Conservation (phyloP, 2,329 filamentous ascomycete species). For the Penicillium sp. region DNA sequence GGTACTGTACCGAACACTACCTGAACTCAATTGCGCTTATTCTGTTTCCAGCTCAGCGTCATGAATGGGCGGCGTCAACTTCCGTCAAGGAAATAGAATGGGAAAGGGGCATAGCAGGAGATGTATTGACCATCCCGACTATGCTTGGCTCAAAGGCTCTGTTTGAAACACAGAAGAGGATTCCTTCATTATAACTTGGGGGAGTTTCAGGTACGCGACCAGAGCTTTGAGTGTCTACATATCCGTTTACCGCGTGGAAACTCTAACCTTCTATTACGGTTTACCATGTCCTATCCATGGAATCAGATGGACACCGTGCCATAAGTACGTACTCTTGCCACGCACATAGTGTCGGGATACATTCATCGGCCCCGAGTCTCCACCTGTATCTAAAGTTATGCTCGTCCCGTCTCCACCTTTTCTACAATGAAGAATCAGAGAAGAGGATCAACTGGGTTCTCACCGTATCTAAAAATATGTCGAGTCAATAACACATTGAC, state of each 20-base stretch:
- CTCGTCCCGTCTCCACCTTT: not conserved
- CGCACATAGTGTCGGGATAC: not conserved
- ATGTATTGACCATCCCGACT: not conserved
- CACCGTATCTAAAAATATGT: too few relatives aligned
- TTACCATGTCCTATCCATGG: too few relatives aligned
- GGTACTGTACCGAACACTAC: not conserved
- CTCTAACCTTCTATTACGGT: too few relatives aligned
- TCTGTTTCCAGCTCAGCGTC: not conserved
- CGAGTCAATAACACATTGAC: too few relatives aligned
- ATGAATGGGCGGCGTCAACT: too few relatives aligned
- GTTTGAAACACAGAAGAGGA: not conserved
- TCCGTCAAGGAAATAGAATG: not conserved
- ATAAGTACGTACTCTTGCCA: not conserved
- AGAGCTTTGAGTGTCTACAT: too few relatives aligned
- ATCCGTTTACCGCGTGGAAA: too few relatives aligned
- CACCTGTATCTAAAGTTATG: not conserved
- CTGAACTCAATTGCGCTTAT: conserved; percentile 12
- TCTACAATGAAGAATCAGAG: too few relatives aligned
- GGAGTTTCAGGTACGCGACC: not conserved
- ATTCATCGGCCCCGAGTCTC: not conserved
- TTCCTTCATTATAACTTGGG: not conserved
- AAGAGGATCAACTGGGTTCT: too few relatives aligned
- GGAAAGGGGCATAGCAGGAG: not conserved
- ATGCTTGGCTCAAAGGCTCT: not conserved
- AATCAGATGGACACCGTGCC: too few relatives aligned